Evolutionary conservation across 257 asterid genomes (phyloP).

Genomic region (Sherardia arvensis): DNA sequence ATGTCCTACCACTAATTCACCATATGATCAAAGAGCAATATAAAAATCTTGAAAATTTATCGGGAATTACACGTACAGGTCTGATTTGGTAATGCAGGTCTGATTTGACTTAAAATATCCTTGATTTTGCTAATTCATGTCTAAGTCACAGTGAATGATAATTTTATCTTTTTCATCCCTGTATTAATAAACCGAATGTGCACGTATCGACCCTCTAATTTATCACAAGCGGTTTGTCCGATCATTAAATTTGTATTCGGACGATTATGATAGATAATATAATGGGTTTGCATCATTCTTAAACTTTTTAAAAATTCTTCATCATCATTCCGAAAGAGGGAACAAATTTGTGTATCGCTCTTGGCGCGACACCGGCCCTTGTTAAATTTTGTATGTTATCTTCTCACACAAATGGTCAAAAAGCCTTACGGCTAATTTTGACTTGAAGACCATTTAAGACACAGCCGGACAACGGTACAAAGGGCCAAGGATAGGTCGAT

Average conservation of each 20-base stretch:
- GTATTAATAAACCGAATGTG: too few species aligned
- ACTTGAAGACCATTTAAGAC: not conserved
- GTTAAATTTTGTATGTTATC: not conserved
- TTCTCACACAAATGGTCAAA: not conserved
- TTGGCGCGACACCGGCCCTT: not conserved
- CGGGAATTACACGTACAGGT: too few species aligned
- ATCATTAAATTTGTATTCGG: not conserved
- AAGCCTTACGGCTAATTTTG: not conserved
- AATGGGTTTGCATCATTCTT: not conserved
- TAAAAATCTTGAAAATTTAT: too few species aligned
- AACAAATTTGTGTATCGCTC: not conserved
- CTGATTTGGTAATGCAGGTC: too few species aligned
- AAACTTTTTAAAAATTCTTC: not conserved
- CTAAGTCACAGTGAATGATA: too few species aligned
- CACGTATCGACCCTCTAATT: too few species aligned
- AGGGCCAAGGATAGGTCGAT: not conserved
- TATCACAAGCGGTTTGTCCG: not conserved
- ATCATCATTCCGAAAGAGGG: not conserved
- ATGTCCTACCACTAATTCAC: too few species aligned
- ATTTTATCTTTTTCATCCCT: too few species aligned
- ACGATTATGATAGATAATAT: too few species aligned
- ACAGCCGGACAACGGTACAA: not conserved
- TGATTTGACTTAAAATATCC: too few species aligned
- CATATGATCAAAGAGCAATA: not conserved
- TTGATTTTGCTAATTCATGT: too few species aligned